These are phyloP conservation scores for Termitomyces sp. DNA, from an alignment of 768 basidiomycete genomes.

Conservation along the genomic window DNA sequence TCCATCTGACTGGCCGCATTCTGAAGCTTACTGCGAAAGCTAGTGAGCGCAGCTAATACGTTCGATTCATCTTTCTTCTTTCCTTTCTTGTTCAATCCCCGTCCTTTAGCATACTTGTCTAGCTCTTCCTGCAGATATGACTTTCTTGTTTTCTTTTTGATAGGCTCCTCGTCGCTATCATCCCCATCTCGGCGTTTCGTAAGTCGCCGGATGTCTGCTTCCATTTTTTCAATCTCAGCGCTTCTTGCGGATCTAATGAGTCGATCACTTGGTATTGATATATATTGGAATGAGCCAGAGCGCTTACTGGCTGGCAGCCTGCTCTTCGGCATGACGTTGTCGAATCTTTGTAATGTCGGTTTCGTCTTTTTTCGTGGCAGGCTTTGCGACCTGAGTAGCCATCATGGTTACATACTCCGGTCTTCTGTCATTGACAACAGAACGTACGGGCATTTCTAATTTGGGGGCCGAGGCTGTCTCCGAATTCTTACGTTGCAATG, in stretches of 20 bases:
- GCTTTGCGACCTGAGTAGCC: slow-evolving; percentile 9
- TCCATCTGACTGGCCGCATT: slow-evolving; percentile 27
- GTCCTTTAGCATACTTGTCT: slow-evolving; percentile 71
- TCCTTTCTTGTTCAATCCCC: slow-evolving; percentile 53
- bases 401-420: background rate
- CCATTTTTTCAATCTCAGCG: slow-evolving; percentile 83
- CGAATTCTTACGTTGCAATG: slow-evolving; percentile 8
- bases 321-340: slow-evolving; percentile 71
- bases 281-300: background rate
- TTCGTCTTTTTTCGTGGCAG: slow-evolving; percentile 37
- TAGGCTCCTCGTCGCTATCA: slow-evolving; percentile 63
- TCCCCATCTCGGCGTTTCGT: slow-evolving; percentile 55
- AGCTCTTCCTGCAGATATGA: slow-evolving; percentile 82
- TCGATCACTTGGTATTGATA: background rate
- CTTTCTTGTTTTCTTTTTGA: slow-evolving; percentile 54
- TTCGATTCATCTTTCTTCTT: slow-evolving; percentile 67
- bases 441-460: slow-evolving; percentile 7
- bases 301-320: slow-evolving; percentile 57
- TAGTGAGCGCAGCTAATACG: slow-evolving; percentile 63
- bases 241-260: slow-evolving; percentile 55
- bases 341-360: slow-evolving; percentile 70
- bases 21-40: slow-evolving; percentile 71
- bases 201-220: slow-evolving; percentile 81
- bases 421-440: background rate
- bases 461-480: background rate